A percentile compares a stretch with the other conserved stretches of the same genome.
Conservation (phyloP, 2,329 filamentous ascomycete species). For the Remersonia thermophila region DNA sequence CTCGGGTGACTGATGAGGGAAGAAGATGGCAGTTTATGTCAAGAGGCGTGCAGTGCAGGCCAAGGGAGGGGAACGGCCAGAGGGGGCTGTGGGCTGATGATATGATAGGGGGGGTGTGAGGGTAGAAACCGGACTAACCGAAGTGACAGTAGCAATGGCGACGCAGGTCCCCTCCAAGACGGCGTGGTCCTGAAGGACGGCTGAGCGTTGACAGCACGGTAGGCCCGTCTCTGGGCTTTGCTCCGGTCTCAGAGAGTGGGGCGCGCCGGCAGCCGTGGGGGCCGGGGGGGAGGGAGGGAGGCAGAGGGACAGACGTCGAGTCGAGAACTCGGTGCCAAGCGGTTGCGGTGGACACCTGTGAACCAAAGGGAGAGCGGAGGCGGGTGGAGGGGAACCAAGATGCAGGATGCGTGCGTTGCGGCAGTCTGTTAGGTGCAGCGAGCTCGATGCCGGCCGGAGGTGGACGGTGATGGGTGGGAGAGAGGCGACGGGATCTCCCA, state of each 20-base stretch:
- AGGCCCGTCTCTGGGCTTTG: neutral
- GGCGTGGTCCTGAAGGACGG: constrained; percentile 9
- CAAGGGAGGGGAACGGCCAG: neutral
- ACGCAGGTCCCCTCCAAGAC: constrained; percentile 13
- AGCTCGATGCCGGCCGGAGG: neutral
- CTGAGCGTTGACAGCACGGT: constrained; percentile 4
- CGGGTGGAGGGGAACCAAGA: constrained; percentile 9
- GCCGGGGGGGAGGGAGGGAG: no score
- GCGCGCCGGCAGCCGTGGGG: constrained; percentile 4
- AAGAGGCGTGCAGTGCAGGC: neutral
- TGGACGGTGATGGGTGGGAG: neutral
- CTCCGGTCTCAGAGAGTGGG: constrained; percentile 9
- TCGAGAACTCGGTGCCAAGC: constrained; percentile 5
- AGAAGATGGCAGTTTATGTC: constrained; percentile 1
- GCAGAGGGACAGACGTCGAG: neutral
- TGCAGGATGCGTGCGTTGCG: constrained; percentile 5
- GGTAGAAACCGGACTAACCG: constrained; percentile 5
- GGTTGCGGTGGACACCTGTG: neutral
- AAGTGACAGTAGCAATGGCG: constrained; percentile 5
- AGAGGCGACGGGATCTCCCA: neutral
- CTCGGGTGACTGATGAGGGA: neutral
- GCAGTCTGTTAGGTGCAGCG: neutral
- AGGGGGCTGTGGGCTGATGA: neutral
- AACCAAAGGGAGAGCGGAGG: neutral
- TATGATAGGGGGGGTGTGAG: constrained; percentile 7